These are phyloP conservation scores for Kondoa subrosea DNA, from an alignment of 768 basidiomycete species.

Conservation along the genomic window DNA sequence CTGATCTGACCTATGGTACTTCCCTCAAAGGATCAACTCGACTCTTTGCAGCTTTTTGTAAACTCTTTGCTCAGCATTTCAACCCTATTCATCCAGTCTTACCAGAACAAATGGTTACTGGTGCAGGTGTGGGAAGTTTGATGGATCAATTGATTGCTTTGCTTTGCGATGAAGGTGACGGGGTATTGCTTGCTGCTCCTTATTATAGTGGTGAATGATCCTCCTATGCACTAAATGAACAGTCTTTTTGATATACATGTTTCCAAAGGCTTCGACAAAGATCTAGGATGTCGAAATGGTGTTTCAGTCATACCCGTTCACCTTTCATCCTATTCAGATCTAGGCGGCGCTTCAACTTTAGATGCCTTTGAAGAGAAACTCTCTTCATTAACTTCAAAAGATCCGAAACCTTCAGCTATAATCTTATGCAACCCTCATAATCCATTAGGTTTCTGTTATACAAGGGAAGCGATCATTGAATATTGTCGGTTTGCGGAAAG, in stretches of 20 bases:
- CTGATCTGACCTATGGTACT: slow-evolving; percentile 20
- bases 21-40: slow-evolving; percentile 22
- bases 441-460: slow-evolving; percentile 27
- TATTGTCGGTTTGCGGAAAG: slow-evolving; percentile 25
- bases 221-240: too few species aligned
- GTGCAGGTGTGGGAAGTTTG: slow-evolving; percentile 3
- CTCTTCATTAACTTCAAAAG: slow-evolving; percentile 9
- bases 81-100: slow-evolving; percentile 18
- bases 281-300: background rate
- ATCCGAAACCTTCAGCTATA: slow-evolving; percentile 16
- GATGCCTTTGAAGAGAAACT: slow-evolving; percentile 22
- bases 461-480: slow-evolving; percentile 22
- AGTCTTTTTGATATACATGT: too few species aligned
- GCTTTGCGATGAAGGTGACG: slow-evolving; percentile 22
- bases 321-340: background rate
- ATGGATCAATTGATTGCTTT: slow-evolving; percentile 17
- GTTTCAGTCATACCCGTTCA: background rate
- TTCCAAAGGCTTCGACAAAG: slow-evolving; percentile 5
- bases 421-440: slow-evolving; percentile 28
- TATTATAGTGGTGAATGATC: slow-evolving; percentile 12
- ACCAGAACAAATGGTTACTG: slow-evolving; percentile 23
- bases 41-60: slow-evolving; percentile 19
- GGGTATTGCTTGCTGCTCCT: slow-evolving; percentile 19
- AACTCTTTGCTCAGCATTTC: slow-evolving; percentile 20
- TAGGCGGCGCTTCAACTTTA: background rate